phyloP scores from a whole-genome alignment of 2,329 filamentous ascomycete genomes.

The Decorospora gaudefroyi region DNA sequence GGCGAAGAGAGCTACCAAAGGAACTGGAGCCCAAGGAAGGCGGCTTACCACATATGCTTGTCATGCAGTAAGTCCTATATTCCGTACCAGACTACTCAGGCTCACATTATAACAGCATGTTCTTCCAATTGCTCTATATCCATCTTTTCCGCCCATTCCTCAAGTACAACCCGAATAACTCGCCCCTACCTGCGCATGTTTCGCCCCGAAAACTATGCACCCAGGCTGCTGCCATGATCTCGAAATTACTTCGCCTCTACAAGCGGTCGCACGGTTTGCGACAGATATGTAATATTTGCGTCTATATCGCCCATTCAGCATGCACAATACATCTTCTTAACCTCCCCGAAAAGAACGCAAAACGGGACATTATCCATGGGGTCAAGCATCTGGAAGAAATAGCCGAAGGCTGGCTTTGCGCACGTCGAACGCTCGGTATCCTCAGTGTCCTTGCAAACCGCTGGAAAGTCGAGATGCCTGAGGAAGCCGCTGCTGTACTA shows the following conservation, averaged over 20 bases:
- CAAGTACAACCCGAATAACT: slow-evolving; percentile 80
- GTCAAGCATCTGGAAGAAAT: slow-evolving; percentile 94
- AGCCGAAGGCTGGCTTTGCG: slow-evolving; percentile 90
- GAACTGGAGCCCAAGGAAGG: slow-evolving; percentile 91
- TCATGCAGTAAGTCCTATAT: slow-evolving; percentile 75
- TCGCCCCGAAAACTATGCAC: slow-evolving; percentile 91
- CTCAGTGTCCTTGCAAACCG: slow-evolving; percentile 83
- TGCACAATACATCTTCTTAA: slow-evolving; percentile 95
- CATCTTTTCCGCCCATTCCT: slow-evolving; percentile 94
- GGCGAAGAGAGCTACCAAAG: slow-evolving; percentile 79
- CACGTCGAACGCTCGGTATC: slow-evolving; percentile 81
- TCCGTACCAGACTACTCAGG: neutral
- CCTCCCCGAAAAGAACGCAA: slow-evolving; percentile 87
- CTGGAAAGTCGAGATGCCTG: slow-evolving; percentile 85
- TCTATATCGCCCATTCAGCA: slow-evolving; percentile 93
- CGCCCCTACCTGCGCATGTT: slow-evolving; percentile 82
- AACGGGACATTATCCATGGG: slow-evolving; percentile 85
- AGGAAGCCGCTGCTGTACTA: slow-evolving; percentile 78
- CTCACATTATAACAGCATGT: slow-evolving; percentile 70
- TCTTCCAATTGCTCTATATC: slow-evolving; percentile 93
- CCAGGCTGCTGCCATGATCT: slow-evolving; percentile 84
- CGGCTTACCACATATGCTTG: slow-evolving; percentile 78
- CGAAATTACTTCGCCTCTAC: slow-evolving; percentile 91
- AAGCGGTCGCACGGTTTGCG: slow-evolving; percentile 88
- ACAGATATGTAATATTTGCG: slow-evolving; percentile 94